These are phyloP conservation scores for Nissolia schottii DNA, from an alignment of 306 rosid genomes.

Conservation along the genomic window DNA sequence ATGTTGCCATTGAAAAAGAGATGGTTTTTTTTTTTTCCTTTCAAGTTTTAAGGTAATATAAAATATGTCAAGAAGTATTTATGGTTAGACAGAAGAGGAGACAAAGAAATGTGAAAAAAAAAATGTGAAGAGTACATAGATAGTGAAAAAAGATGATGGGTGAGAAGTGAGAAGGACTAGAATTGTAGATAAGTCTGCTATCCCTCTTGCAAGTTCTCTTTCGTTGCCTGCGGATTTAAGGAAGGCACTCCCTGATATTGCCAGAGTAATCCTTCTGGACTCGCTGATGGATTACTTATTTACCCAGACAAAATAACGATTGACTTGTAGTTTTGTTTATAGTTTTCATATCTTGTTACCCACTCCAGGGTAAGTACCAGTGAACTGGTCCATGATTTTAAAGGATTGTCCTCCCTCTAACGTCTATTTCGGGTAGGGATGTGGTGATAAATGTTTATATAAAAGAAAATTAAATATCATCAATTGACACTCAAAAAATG, in stretches of 20 bases:
- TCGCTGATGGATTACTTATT: too few relatives aligned
- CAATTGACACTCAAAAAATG: neutral
- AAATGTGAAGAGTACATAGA: neutral
- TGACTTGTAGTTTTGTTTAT: too few relatives aligned
- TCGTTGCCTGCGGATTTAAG: constrained; percentile 14
- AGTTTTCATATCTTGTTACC: too few relatives aligned
- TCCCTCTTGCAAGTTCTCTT: constrained; percentile 3
- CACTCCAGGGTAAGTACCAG: too few relatives aligned
- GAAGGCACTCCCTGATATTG: too few relatives aligned
- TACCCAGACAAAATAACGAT: too few relatives aligned
- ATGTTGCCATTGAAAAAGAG: constrained; percentile 19
- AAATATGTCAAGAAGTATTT: neutral
- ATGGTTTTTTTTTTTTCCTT: neutral
- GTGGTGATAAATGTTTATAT: neutral
- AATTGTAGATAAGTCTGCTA: constrained; percentile 29
- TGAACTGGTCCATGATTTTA: neutral
- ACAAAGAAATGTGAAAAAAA: constrained; percentile 27
- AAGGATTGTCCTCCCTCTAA: neutral
- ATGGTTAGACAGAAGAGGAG: constrained; percentile 7
- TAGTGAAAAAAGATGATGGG: neutral
- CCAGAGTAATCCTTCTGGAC: too few relatives aligned
- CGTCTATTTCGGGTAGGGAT: constrained; percentile 10
- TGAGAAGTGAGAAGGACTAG: constrained; percentile 7
- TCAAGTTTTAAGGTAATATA: neutral
- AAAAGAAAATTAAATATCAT: neutral